Evolutionary conservation across 495 filamentous ascomycete species (phyloP), one percentile per base, ranked within the genome.

Genomic region (Baudoinia panamericana): DNA sequence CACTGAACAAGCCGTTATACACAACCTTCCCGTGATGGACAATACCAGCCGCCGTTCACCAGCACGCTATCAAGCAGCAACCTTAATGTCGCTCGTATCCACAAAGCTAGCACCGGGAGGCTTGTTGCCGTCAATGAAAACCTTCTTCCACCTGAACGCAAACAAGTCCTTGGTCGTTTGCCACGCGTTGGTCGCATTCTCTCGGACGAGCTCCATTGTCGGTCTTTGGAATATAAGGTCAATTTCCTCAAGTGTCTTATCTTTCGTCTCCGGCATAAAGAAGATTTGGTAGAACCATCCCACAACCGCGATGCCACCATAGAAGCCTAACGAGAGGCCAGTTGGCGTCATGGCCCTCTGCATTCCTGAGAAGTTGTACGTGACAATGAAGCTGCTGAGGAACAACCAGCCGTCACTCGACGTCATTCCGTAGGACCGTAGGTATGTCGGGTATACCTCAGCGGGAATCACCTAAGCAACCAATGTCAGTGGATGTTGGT

Each of bases 261-360:
- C 72, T 59, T 74, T 75, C 2, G 72, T 76, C 60, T 76, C 72
- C 15, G 35, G 36, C 71, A 75, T 75, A 55, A 76, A 76, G 18
- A 74, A 43, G 15, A 74, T 60, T 57, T 73, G 70, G 47, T 73
- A 74, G 41, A 71, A 53, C 68, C 69, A 72, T 6, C 69, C 71
- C 0, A 76, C 9, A 1, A 68, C 61, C 3, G 72, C 71, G 46
- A 75, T 73, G 15, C 72, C 72, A 44, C 72, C 71, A 50, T 75
- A 76, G 57, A 75, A 76, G 12, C 72, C 72, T 0, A 75, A 62
- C 0, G 68, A 65, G 13, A 76, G 58, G 18, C 71, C 72, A 20
- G 70, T 75, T 7, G 58, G 61, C 9, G 65, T 65, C 68, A 76
- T 72, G 18, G 70, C 63, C 7, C 62, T 47, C 57, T 71, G 66